These are phyloP conservation scores for Cynara cardunculus DNA, from an alignment of 129 eudicot species.

Conservation along the genomic window DNA sequence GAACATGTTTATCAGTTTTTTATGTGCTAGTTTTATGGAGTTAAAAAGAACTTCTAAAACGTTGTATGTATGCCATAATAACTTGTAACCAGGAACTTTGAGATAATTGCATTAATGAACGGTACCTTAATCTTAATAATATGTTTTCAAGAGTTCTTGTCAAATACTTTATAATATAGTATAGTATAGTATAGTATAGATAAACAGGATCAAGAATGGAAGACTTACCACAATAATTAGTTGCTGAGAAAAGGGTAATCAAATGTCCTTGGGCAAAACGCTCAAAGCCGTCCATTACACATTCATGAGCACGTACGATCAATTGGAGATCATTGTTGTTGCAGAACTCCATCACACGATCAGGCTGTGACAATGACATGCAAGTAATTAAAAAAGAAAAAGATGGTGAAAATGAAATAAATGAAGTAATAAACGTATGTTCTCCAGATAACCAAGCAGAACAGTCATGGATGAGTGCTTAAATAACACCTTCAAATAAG, in stretches of 20 bases:
- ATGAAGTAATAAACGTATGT: neutral
- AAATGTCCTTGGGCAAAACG: conserved; percentile 98
- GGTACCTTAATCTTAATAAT: neutral
- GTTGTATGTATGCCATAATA: neutral
- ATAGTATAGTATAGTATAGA: neutral
- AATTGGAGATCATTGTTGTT: conserved; percentile 93
- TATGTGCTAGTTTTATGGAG: neutral
- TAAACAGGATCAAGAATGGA: conserved; percentile 15
- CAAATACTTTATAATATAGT: neutral
- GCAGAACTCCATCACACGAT: conserved; percentile 96
- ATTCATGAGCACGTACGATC: conserved; percentile 95
- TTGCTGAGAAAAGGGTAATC: conserved; percentile 93
- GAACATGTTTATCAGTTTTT: neutral
- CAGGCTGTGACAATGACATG: conserved; percentile 56
- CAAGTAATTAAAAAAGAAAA: neutral
- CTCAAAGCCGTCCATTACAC: conserved; percentile 99
- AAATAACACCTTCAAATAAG: neutral
- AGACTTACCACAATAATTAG: conserved; percentile 89
- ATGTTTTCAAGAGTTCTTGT: neutral
- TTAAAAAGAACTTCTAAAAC: neutral
- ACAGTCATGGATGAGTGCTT: neutral
- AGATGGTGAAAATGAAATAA: neutral
- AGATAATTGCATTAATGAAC: neutral
- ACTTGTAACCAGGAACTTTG: neutral
- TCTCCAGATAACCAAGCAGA: neutral